Evolutionary conservation across 352 stramenopile species (phyloP).

Genomic region (Globisporangium rhizosaccharum): DNA sequence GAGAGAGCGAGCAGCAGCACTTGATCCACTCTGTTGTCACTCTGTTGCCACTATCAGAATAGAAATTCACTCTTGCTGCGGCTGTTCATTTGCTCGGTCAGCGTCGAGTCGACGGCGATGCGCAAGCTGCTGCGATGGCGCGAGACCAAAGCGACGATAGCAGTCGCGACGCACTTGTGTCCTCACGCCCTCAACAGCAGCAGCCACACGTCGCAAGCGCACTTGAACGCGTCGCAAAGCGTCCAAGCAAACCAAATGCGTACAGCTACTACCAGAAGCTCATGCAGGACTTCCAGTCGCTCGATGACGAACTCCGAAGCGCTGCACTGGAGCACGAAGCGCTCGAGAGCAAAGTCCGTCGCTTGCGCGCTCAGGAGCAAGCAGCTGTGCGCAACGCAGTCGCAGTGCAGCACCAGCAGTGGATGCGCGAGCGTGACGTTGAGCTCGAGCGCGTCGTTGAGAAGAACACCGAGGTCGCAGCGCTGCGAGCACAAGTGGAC

Average conservation of each 20-base stretch:
- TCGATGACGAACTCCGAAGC: constrained; percentile 38
- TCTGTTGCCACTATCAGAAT: neutral
- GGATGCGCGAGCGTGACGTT: constrained; percentile 32
- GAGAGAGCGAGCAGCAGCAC: neutral
- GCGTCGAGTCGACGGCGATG: neutral
- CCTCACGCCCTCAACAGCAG: too few species aligned
- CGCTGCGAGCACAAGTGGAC: constrained; percentile 16
- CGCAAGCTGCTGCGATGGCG: neutral
- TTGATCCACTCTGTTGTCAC: neutral
- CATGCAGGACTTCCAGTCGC: constrained; percentile 32
- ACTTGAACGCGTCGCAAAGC: neutral
- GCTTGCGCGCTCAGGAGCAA: constrained; percentile 12
- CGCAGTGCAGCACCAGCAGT: constrained; percentile 18
- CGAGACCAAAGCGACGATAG: constrained; percentile 7
- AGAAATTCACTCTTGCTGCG: neutral
- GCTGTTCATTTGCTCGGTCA: neutral
- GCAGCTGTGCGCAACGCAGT: neutral
- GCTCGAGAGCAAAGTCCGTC: constrained; percentile 8
- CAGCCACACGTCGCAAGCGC: neutral
- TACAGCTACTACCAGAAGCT: constrained; percentile 59
- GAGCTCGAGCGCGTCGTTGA: constrained; percentile 29
- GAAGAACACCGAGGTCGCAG: constrained; percentile 17
- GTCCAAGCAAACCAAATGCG: constrained; percentile 18
- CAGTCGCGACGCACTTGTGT: neutral
- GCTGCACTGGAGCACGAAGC: neutral